phyloP scores from a whole-genome alignment of 179 eudicot genomes.

The Silene noctiflora region DNA sequence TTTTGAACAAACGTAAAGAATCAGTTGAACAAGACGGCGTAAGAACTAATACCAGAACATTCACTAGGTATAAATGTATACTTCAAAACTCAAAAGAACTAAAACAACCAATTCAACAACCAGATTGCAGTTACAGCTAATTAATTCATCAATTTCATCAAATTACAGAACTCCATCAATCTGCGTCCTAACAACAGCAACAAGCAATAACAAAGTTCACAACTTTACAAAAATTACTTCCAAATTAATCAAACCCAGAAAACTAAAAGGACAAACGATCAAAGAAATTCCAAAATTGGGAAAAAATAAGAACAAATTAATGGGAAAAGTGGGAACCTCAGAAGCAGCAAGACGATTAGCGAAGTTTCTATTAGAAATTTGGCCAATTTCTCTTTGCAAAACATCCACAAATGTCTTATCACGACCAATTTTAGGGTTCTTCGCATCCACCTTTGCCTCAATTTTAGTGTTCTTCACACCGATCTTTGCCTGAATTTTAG shows the following conservation, averaged over 20 bases:
- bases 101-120: neutral
- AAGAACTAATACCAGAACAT: neutral
- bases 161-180: neutral
- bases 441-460: slow-evolving; percentile 16
- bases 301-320: neutral
- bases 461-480: too few species aligned
- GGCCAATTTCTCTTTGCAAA: slow-evolving; percentile 72
- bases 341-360: slow-evolving; percentile 69
- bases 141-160: too few species aligned
- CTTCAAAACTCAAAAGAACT: neutral
- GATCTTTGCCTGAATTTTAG: too few species aligned
- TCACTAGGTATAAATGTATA: neutral
- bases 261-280: neutral
- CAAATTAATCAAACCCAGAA: neutral
- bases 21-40: neutral
- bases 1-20: neutral
- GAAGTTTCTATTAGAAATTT: slow-evolving; percentile 57
- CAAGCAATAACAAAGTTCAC: neutral
- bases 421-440: slow-evolving; percentile 32
- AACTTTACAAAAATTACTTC: neutral
- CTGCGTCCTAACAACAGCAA: too few species aligned
- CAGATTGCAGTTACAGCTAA: neutral
- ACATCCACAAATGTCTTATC: slow-evolving; percentile 54
- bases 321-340: slow-evolving; percentile 42
- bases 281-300: neutral